Percentiles rank a stretch among this genome's conserved stretches.
phyloP scores from a whole-genome alignment of 1,284 basidiomycete species.

The Chiua sp. region DNA sequence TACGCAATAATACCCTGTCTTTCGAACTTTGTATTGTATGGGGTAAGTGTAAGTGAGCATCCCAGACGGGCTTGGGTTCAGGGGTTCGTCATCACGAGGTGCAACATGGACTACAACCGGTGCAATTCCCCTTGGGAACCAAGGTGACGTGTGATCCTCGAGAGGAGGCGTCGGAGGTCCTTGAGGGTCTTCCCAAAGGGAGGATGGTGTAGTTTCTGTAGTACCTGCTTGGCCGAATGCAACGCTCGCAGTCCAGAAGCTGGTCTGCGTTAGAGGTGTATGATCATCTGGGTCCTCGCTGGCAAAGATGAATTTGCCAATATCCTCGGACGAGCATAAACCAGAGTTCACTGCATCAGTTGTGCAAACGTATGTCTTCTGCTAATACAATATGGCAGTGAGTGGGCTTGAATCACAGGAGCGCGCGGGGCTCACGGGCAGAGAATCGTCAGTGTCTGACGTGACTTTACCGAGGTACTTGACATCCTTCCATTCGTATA shows the following conservation, averaged over 20 bases:
- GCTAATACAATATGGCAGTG: conserved; percentile 36
- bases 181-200: conserved; percentile 62
- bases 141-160: conserved; percentile 52
- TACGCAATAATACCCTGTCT: conserved; percentile 96
- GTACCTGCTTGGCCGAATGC: conserved; percentile 47
- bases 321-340: conserved; percentile 69
- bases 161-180: conserved; percentile 61
- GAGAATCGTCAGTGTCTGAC: conserved; percentile 56
- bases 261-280: conserved; percentile 69
- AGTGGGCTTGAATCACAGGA: conserved; percentile 15
- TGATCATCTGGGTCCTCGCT: conserved; percentile 54
- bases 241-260: conserved; percentile 79
- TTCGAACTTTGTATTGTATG: conserved; percentile 82
- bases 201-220: conserved; percentile 14
- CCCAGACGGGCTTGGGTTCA: conserved; percentile 54
- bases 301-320: conserved; percentile 87
- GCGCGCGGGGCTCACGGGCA: conserved; percentile 66
- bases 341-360: conserved; percentile 71
- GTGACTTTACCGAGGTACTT: conserved; percentile 81
- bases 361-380: conserved; percentile 95
- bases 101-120: conserved; percentile 9
- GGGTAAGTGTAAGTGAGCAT: conserved; percentile 61
- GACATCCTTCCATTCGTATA: conserved; percentile 95
- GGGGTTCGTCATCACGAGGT: conserved; percentile 34
- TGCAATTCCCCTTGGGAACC: conserved; percentile 39